A percentile compares a stretch with the other conserved stretches of the same genome.
Conservation (phyloP, 192 early-diverging fungal genomes). For the Backusella parvicylindrica region DNA sequence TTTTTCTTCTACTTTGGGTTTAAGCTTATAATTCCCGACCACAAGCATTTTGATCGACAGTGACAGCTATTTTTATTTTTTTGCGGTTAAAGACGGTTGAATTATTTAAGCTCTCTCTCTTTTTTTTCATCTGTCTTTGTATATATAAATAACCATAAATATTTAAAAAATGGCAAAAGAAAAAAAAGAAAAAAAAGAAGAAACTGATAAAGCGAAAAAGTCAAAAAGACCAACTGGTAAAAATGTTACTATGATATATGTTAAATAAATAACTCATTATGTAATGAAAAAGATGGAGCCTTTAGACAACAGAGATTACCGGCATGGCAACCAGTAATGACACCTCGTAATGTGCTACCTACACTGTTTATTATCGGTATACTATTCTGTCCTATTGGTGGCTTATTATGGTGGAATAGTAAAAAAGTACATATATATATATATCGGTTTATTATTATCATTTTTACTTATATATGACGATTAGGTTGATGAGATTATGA, state of each 20-base stretch:
- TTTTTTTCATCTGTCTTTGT: not conserved
- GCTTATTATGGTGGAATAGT: slow-evolving; percentile 78
- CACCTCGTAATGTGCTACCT: slow-evolving; percentile 91
- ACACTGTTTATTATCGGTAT: slow-evolving; percentile 92
- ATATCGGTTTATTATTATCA: not conserved
- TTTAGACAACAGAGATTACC: slow-evolving; percentile 97
- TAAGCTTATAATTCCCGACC: not conserved
- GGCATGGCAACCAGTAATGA: slow-evolving; percentile 97
- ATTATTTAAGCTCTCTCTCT: not conserved
- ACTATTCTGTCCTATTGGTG: slow-evolving; percentile 93
- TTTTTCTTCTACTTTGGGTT: not conserved
- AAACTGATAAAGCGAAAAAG: not conserved
- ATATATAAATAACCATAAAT: not conserved
- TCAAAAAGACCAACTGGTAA: not conserved
- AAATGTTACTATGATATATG: not conserved
- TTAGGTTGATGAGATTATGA: slow-evolving; percentile 47
- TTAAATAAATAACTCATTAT: not conserved
- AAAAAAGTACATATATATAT: slow-evolving; percentile 8
- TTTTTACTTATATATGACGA: not conserved
- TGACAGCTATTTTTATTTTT: not conserved
- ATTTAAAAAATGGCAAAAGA: not conserved
- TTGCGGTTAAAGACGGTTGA: not conserved
- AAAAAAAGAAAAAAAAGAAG: not conserved
- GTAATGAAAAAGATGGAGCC: slow-evolving; percentile 64
- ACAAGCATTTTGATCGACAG: not conserved